Percentiles rank a stretch among this genome's conserved stretches.
Conservation (phyloP, 2,329 filamentous ascomycete genomes). For the Curvularia verruculosa region DNA sequence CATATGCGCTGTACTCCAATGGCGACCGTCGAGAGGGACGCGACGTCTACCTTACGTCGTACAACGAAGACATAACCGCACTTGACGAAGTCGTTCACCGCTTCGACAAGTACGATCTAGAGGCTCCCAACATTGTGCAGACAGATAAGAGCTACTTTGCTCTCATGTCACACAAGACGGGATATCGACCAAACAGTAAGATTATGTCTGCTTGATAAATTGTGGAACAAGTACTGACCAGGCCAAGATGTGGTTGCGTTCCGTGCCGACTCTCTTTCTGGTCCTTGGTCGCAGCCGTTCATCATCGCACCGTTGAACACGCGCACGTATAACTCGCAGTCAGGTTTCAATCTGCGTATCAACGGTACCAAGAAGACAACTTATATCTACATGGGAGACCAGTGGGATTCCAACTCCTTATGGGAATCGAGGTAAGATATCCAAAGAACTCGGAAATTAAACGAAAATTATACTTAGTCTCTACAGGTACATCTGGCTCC, state of each 20-base stretch:
- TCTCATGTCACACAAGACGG: constrained; percentile 68
- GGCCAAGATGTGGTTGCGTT: constrained; percentile 60
- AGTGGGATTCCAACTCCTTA: constrained; percentile 62
- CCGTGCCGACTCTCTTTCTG: constrained; percentile 57
- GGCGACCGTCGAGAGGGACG: constrained; percentile 62
- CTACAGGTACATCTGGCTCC: constrained; percentile 62
- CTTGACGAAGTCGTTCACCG: constrained; percentile 61
- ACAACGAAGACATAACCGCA: constrained; percentile 59
- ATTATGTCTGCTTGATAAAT: neutral
- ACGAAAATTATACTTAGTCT: neutral
- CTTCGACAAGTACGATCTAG: constrained; percentile 65
- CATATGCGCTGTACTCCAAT: constrained; percentile 66
- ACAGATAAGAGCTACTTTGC: constrained; percentile 66
- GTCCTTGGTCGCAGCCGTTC: constrained; percentile 62
- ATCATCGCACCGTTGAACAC: constrained; percentile 60
- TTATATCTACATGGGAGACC: constrained; percentile 59
- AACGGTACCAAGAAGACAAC: constrained; percentile 58
- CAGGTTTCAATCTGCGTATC: constrained; percentile 58
- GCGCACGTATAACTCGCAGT: constrained; percentile 61
- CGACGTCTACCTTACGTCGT: constrained; percentile 63
- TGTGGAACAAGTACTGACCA: constrained; percentile 6
- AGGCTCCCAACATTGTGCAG: constrained; percentile 66
- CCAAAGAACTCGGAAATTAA: rapidly evolving
- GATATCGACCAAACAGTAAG: constrained; percentile 64
- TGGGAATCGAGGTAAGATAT: constrained; percentile 56